Evolutionary conservation across 2,329 filamentous ascomycete species (phyloP).

Genomic region (Fusarium falciforme): DNA sequence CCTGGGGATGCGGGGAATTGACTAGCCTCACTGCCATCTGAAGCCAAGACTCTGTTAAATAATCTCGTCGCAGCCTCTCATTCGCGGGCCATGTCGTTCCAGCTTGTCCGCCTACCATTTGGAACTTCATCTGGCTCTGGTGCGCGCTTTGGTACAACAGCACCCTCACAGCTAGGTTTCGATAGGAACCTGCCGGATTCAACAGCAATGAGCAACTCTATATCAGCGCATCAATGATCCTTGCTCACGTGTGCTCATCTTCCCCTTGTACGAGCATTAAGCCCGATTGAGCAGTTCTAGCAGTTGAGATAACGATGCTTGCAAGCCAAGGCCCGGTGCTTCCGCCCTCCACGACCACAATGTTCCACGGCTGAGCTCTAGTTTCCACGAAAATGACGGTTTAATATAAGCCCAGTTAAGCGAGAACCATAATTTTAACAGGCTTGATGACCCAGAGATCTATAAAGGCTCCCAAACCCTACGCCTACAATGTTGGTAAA

Average conservation of each 20-base stretch:
- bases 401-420: neutral
- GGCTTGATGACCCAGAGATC: neutral
- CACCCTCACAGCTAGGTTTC: neutral
- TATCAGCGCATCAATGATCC: neutral
- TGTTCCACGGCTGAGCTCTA: neutral
- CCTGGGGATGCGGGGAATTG: neutral
- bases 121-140: fast-evolving
- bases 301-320: neutral
- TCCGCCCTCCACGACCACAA: neutral
- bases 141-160: neutral
- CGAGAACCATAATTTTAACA: neutral
- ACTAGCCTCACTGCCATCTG: neutral
- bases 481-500: neutral
- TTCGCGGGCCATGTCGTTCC: neutral
- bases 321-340: neutral
- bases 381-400: neutral
- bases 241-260: neutral
- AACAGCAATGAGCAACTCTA: neutral
- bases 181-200: neutral
- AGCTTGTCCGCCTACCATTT: neutral
- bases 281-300: neutral
- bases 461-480: neutral
- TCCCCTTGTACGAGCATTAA: neutral
- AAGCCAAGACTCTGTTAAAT: neutral
- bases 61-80: neutral